Evolutionary conservation across 768 basidiomycete genomes (phyloP), one percentile per base, ranked within the genome.

Genomic region (Sutorius australiensis): DNA sequence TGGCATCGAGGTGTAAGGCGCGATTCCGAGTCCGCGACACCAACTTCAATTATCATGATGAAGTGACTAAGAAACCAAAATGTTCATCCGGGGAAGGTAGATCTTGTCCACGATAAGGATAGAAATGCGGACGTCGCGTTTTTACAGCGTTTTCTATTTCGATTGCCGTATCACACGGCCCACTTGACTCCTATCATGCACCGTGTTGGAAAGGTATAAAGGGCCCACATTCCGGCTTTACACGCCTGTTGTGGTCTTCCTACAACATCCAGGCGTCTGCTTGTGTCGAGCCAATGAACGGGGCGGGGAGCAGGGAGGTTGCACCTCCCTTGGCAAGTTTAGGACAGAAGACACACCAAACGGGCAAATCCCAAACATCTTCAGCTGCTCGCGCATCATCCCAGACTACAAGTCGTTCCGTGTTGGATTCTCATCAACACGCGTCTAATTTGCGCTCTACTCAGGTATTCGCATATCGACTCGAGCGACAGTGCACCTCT

Each of bases 121-220:
- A 33, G 33, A 55, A 67, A 58, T 16, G 64, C 52, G 64, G 59
- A 51, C 33, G 30, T 54, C 65, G 57, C 60, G 48, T 55, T 62
- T 61, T 31, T 14, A 54, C 46, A 49, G 48, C 46, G 10, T 16
- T 16, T 32, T 39, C 36, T 31, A 16, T 48, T 19, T 17, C 32
- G 40, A 24, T 24, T 24, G 24, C 24, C 58, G 46, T 41, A 43
- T 37, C 38, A 56, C 65, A 62, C 58, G 66, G 58, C 21, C 37
- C 46, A 19, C 27, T 21, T 4, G 19, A n/a, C n/a, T 48, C 45
- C 46, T 48, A 46, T 51, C 50, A 41, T 54, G 56, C 63, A 51
- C 48, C 55, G 57, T 57, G 59, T 54, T 28, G 31, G 43, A 44
- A 51, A 54, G 48, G 52, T 58, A 51, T 64, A 68, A 54, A 61